Conservation (phyloP, 2,329 filamentous ascomycete genomes). For the Colletotrichum ledebouriae region DNA sequence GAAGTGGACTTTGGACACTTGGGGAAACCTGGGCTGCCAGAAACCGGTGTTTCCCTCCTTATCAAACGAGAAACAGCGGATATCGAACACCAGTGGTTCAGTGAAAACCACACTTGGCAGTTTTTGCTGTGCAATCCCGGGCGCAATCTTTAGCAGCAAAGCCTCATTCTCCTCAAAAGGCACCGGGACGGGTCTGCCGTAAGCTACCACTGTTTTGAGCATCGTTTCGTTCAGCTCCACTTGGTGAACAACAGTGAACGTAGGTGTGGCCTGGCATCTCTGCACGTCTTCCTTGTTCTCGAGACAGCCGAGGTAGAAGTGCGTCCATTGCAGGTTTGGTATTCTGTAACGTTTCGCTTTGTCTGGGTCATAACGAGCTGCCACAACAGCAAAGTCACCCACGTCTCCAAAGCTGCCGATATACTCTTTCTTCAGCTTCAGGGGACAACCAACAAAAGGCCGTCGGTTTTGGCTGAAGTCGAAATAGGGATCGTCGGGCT, state of each 20-base stretch:
- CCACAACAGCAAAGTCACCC: constrained; percentile 85
- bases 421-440: constrained; percentile 93
- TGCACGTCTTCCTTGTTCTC: constrained; percentile 73
- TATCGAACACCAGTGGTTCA: constrained; percentile 81
- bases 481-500: constrained; percentile 85
- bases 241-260: constrained; percentile 76
- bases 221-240: constrained; percentile 68
- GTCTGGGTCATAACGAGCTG: constrained; percentile 77
- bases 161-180: constrained; percentile 53
- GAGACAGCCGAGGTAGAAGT: constrained; percentile 84
- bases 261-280: constrained; percentile 64
- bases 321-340: constrained; percentile 76
- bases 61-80: constrained; percentile 85
- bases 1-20: constrained; percentile 80
- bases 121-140: constrained; percentile 57
- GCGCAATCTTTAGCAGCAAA: constrained; percentile 62
- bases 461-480: constrained; percentile 57
- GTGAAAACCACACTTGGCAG: constrained; percentile 71
- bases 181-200: constrained; percentile 60
- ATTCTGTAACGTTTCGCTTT: constrained; percentile 70
- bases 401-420: constrained; percentile 82
- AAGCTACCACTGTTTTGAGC: constrained; percentile 64
- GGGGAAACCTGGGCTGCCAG: constrained; percentile 82
- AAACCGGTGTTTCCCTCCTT: constrained; percentile 77
- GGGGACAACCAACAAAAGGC: constrained; percentile 66